Evolutionary conservation across 371 early-diverging fungal species (phyloP), one percentile per base, ranked within the genome.

Genomic region (Entomophthora muscae): DNA sequence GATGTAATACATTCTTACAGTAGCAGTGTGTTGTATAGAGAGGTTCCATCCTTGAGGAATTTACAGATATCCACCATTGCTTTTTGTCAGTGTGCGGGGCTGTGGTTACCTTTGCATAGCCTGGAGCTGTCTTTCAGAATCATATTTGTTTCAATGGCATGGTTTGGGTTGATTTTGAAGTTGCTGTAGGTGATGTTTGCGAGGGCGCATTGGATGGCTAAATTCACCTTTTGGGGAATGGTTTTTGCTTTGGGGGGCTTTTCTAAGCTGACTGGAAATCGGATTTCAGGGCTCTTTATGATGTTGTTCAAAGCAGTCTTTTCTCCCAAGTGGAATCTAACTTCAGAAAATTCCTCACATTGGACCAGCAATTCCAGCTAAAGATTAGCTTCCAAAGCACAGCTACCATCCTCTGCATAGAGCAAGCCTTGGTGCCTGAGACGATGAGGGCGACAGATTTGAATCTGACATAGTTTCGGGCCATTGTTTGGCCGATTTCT

Each of bases 401-500:
- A 57, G n/a, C n/a, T 72, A 76, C 77, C 64, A 73, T 65, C 23
- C 74, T 73, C 29, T 61, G 63, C 0, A 76, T 57, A 13, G 74
- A 73, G 0, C n/a, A 10, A 2, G 66, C 60, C 1, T 62, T 53
- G 23, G 52, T 42, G 3, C 64, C 3, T 32, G 72, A 52, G 22
- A 72, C 24, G 13, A 82, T 71, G 3, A 26, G 42, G 1, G 64
- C 42, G 73, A 80, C 75, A 0, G 79, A 76, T 17, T 65, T 57
- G 33, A 75, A 67, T 52, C 70, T 70, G 13, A 82, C 67, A 63
- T 74, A 78, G 57, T 78, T 80, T 53, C 65, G 66, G 52, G 74
- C 75, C 83, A 82, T 82, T n/a, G 75, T 69, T 1, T 55, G 21
- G 0, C 79, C 79, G 65, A 72, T 71, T 12, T 61, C 77, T n/a